These are phyloP conservation scores for Wallacemonas sp. DNA, from an alignment of 208 protist genomes.

Conservation along the genomic window DNA sequence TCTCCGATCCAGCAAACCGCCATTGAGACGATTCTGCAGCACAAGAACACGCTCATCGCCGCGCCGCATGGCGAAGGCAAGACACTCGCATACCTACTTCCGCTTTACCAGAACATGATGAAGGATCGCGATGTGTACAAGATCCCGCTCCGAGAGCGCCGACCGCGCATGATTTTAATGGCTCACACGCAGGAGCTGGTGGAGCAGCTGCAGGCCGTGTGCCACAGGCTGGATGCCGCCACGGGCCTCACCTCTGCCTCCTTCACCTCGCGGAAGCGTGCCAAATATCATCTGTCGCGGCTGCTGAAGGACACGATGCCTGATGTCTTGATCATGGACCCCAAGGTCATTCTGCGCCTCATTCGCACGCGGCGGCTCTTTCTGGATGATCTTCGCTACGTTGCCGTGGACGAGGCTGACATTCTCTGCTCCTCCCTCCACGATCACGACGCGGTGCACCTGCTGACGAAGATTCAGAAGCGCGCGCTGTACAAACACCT, in stretches of 20 bases:
- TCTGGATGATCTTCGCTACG: constrained; percentile 85
- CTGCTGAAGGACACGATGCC: constrained; percentile 60
- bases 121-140: constrained; percentile 87
- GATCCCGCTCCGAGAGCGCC: constrained; percentile 78
- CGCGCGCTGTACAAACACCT: constrained; percentile 78
- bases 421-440: constrained; percentile 70
- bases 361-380: constrained; percentile 73
- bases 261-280: constrained; percentile 68
- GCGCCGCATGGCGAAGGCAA: constrained; percentile 88
- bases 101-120: constrained; percentile 86
- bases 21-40: constrained; percentile 71
- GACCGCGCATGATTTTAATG: constrained; percentile 83
- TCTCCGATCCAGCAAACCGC: constrained; percentile 84
- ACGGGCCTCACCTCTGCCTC: constrained; percentile 58
- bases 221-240: constrained; percentile 42
- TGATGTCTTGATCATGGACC: constrained; percentile 85
- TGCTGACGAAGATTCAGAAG: constrained; percentile 75
- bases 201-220: constrained; percentile 70
- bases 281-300: constrained; percentile 64
- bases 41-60: constrained; percentile 68
- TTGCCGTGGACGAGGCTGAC: constrained; percentile 88
- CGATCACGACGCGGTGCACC: constrained; percentile 76
- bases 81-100: constrained; percentile 79
- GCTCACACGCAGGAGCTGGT: constrained; percentile 75
- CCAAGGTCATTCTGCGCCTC: constrained; percentile 66